phyloP scores from a whole-genome alignment of 1,284 basidiomycete species.

The Filobasidium uniguttulatum region DNA sequence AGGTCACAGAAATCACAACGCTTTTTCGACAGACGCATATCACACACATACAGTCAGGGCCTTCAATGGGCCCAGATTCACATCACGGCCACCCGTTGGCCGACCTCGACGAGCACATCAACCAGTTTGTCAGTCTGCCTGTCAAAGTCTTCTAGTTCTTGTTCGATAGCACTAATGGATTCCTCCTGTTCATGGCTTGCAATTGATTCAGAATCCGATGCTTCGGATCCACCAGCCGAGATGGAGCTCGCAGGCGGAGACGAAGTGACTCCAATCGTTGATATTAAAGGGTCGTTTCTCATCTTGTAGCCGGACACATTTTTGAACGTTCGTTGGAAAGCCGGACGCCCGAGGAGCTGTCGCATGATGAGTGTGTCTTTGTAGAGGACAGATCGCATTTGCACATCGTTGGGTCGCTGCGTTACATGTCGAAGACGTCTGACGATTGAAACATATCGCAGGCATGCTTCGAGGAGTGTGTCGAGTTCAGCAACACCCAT shows the following conservation, averaged over 20 bases:
- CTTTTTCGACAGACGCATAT: no score
- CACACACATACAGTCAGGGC: no score
- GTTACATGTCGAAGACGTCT: conserved; percentile 5
- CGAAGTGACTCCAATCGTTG: no score
- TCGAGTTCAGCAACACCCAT: conserved; percentile 22
- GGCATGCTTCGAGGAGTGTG: conserved; percentile 30
- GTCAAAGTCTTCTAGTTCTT: conserved; percentile 22
- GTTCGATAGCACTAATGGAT: conserved; percentile 11
- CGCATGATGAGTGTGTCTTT: conserved; percentile 25
- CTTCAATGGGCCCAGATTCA: no score
- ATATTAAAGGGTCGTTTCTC: not conserved
- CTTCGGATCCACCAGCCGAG: not conserved
- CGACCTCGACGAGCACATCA: conserved; percentile 15
- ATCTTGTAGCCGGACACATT: not conserved
- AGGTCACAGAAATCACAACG: no score
- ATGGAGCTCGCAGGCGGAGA: not conserved
- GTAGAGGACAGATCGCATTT: conserved; percentile 19
- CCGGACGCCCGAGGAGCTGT: conserved; percentile 27
- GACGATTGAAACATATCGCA: conserved; percentile 29
- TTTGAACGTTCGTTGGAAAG: conserved; percentile 17
- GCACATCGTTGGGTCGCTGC: conserved; percentile 16
- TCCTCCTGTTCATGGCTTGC: conserved; percentile 9
- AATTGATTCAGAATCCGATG: conserved; percentile 3
- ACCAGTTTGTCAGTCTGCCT: conserved; percentile 29
- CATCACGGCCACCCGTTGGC: not conserved